A percentile compares a stretch with the other conserved stretches of the same genome.
Conservation (phyloP, 2,329 filamentous ascomycete genomes). For the Diaporthe australafricana region DNA sequence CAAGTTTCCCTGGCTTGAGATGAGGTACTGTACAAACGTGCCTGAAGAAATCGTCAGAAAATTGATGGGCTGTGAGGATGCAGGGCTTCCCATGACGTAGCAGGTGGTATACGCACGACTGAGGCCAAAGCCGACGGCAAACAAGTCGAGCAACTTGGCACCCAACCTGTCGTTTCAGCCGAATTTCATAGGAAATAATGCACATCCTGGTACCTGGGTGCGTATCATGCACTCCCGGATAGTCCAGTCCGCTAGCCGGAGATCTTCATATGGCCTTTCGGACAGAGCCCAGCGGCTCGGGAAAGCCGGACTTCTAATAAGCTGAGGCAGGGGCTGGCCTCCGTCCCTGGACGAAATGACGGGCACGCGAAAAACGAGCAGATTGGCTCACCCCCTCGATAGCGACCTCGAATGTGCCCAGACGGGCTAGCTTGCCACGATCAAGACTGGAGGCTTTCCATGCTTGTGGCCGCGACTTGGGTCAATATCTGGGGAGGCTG, state of each 20-base stretch:
- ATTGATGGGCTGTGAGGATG: not conserved
- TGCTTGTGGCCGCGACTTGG: conserved; percentile 5
- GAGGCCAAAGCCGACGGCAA: conserved; percentile 18
- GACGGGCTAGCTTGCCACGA: not conserved
- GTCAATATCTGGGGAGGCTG: not conserved
- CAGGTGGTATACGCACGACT: conserved; percentile 8
- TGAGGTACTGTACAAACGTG: not conserved
- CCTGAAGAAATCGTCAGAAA: not conserved
- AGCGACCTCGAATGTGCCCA: not conserved
- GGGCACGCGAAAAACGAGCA: conserved; percentile 11
- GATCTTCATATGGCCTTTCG: conserved; percentile 30
- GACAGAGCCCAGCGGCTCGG: conserved; percentile 29
- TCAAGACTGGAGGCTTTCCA: not conserved
- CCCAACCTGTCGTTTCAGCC: conserved; percentile 12
- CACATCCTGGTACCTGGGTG: conserved; percentile 22
- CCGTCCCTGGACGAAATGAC: conserved; percentile 32
- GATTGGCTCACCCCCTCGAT: conserved; percentile 4
- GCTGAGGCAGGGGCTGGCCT: conserved; percentile 18
- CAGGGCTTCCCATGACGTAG: not conserved
- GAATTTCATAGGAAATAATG: conserved; percentile 21
- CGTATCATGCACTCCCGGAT: conserved; percentile 25
- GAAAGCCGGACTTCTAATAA: conserved; percentile 33
- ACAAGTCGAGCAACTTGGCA: not conserved
- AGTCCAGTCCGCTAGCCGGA: conserved; percentile 22
- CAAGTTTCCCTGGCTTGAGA: not conserved